Conservation (phyloP, 2,329 filamentous ascomycete genomes). For the Scytalidium lignicola region DNA sequence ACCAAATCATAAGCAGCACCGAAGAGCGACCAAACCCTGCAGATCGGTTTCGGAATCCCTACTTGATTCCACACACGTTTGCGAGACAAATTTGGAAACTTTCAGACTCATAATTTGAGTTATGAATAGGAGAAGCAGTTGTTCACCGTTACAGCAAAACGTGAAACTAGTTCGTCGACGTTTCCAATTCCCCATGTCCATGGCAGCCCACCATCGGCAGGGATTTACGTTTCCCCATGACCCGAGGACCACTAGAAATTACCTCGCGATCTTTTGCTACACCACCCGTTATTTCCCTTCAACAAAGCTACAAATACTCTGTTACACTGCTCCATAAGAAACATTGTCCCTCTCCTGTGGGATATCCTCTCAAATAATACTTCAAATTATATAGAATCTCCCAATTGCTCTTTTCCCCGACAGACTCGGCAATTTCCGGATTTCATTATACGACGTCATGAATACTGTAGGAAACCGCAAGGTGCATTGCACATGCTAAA, state of each 20-base stretch:
- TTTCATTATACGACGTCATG: conserved; percentile 34
- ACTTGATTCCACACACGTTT: background rate
- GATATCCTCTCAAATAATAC: background rate
- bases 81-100: background rate
- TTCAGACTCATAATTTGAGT: background rate
- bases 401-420: conserved; percentile 2
- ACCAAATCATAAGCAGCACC: background rate
- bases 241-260: background rate
- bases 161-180: background rate
- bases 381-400: conserved; percentile 2
- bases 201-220: background rate
- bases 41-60: background rate
- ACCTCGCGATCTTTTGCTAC: background rate
- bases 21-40: background rate
- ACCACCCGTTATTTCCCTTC: too few relatives aligned
- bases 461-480: conserved; percentile 44
- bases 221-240: conserved; percentile 1
- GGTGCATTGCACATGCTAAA: background rate
- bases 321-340: too few relatives aligned
- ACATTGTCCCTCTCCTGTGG: too few relatives aligned
- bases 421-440: background rate
- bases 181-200: background rate
- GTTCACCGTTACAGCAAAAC: background rate
- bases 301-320: too few relatives aligned
- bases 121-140: background rate